Conservation (phyloP, 345 rosid genomes). For the Acer negundo region DNA sequence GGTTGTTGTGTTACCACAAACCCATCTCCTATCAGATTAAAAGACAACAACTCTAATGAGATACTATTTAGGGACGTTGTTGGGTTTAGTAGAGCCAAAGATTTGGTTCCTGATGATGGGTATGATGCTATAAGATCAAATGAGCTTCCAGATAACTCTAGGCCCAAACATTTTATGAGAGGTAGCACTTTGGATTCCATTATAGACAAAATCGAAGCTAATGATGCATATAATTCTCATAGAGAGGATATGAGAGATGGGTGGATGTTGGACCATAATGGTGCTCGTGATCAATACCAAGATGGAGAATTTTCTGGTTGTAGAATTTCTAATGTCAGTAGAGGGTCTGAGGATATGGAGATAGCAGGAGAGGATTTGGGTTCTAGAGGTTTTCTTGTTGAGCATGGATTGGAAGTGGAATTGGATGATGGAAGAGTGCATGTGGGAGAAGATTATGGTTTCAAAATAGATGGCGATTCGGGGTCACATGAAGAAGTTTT, state of each 20-base stretch:
- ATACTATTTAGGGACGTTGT: background rate
- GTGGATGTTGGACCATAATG: background rate
- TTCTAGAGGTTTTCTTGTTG: constrained; percentile 12
- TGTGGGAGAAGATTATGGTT: constrained; percentile 11
- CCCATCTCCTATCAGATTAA: background rate
- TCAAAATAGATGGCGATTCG: constrained; percentile 13
- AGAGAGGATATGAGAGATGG: constrained; percentile 9
- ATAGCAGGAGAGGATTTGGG: constrained; percentile 17
- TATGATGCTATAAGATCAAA: background rate
- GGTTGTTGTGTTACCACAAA: background rate
- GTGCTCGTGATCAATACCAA: background rate
- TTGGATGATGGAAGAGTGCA: constrained; percentile 16
- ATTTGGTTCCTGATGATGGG: too few species aligned
- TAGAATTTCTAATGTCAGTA: background rate
- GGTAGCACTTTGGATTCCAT: constrained; percentile 20
- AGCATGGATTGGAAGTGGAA: constrained; percentile 12
- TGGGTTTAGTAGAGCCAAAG: background rate
- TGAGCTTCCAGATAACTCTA: background rate
- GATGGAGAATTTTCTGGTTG: background rate
- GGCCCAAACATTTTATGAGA: background rate
- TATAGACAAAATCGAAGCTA: constrained; percentile 18
- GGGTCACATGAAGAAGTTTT: constrained; percentile 15
- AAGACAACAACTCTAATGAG: background rate
- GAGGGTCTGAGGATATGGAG: constrained; percentile 8
- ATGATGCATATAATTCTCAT: background rate